Evolutionary conservation across 106 monocot genomes (phyloP).

Genomic region (Ottelia alismoides): DNA sequence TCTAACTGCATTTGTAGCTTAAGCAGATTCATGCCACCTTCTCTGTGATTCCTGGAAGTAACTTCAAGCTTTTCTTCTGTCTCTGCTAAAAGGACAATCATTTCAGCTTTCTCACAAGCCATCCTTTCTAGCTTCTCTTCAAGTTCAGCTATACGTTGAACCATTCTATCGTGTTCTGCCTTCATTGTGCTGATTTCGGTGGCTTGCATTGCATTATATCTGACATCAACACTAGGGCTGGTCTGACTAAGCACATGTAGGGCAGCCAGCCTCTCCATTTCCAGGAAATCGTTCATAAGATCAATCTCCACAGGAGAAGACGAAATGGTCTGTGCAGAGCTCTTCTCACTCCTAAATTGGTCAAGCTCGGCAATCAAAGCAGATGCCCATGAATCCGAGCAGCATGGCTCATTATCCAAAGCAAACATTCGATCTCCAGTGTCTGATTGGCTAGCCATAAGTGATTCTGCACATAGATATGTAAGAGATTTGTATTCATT

Average conservation of each 20-base stretch:
- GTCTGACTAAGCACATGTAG: constrained; percentile 18
- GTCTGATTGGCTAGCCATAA: constrained; percentile 58
- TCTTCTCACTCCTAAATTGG: constrained; percentile 52
- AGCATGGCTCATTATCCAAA: constrained; percentile 29
- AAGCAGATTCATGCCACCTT: constrained; percentile 23
- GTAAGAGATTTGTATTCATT: constrained; percentile 26
- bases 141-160: constrained; percentile 18
- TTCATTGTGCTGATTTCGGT: constrained; percentile 7
- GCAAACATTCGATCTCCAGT: constrained; percentile 21
- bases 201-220: constrained; percentile 14
- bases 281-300: constrained; percentile 92
- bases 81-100: constrained; percentile 35
- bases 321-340: constrained; percentile 6
- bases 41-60: constrained; percentile 15
- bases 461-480: constrained; percentile 28
- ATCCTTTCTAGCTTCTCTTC: constrained; percentile 35
- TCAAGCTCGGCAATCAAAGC: constrained; percentile 67
- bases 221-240: constrained; percentile 6
- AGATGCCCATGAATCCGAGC: constrained; percentile 58
- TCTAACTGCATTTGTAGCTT: constrained; percentile 34
- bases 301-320: constrained; percentile 37
- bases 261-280: constrained; percentile 77
- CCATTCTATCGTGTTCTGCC: constrained; percentile 20
- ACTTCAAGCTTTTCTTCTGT: constrained; percentile 22
- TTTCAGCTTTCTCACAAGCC: constrained; percentile 44